Percentiles rank a stretch among this genome's conserved stretches.
phyloP scores from a whole-genome alignment of 306 rosid genomes.

The Begonia peltatifolia region DNA sequence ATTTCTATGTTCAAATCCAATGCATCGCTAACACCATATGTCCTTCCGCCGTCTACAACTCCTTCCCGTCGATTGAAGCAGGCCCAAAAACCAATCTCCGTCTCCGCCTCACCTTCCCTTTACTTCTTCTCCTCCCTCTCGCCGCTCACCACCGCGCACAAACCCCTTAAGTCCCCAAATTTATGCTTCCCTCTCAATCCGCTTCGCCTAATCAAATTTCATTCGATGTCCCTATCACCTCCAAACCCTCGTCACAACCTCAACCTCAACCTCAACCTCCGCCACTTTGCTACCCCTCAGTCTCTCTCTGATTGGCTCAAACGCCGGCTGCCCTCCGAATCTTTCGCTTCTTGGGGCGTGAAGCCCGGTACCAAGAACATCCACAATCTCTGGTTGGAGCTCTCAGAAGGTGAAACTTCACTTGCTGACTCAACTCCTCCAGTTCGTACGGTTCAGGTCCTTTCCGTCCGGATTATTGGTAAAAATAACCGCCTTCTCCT shows the following conservation, averaged over 20 bases:
- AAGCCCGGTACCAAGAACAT: conserved; percentile 86
- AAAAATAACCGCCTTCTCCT: conserved; percentile 24
- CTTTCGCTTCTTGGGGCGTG: conserved; percentile 85
- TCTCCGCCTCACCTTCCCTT: conserved; percentile 28
- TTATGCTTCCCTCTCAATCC: conserved; percentile 30
- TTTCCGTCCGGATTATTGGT: conserved; percentile 36
- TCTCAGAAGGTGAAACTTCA: conserved; percentile 72
- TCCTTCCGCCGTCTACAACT: too few relatives aligned
- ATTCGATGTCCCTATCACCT: conserved; percentile 47
- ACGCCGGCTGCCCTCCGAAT: conserved; percentile 67
- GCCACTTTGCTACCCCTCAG: conserved; percentile 49
- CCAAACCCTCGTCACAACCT: conserved; percentile 5
- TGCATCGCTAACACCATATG: too few relatives aligned
- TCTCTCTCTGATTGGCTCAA: conserved; percentile 80
- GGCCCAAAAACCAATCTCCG: too few relatives aligned
- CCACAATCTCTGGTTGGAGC: conserved; percentile 94
- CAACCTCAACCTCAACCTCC: conserved; percentile 19
- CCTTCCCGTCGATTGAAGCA: too few relatives aligned
- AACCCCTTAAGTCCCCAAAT: conserved; percentile 16
- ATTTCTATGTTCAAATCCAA: too few relatives aligned
- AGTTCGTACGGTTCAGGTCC: conserved; percentile 73
- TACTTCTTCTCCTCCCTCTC: conserved; percentile 45
- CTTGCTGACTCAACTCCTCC: conserved; percentile 71
- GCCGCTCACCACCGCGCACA: conserved; percentile 9
- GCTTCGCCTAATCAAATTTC: conserved; percentile 43